These are phyloP conservation scores for Chionographis japonica DNA, from an alignment of 106 monocot species.

Conservation along the genomic window DNA sequence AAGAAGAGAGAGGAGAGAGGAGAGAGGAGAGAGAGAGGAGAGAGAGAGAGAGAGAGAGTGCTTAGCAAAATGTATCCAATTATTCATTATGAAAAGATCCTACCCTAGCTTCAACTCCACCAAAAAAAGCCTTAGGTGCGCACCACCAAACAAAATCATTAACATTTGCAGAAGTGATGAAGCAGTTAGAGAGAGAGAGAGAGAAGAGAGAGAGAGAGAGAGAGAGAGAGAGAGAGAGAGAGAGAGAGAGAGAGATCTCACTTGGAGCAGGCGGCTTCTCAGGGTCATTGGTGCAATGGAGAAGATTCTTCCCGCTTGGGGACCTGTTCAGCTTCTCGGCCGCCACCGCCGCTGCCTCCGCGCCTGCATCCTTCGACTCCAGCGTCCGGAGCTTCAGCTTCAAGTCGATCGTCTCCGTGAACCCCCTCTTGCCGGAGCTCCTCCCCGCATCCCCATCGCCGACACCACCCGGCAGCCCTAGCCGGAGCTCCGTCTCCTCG, in stretches of 20 bases:
- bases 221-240: neutral
- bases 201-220: neutral
- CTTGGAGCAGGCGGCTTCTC: constrained; percentile 58
- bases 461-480: constrained; percentile 45
- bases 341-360: neutral
- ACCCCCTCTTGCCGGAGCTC: constrained; percentile 48
- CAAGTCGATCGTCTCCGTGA: constrained; percentile 47
- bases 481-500: constrained; percentile 69
- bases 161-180: too few relatives aligned
- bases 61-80: too few relatives aligned
- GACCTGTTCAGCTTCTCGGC: constrained; percentile 21
- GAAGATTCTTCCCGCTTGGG: constrained; percentile 20
- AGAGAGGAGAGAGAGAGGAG: too few relatives aligned
- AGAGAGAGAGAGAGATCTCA: constrained; percentile 8
- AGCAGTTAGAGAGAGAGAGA: too few relatives aligned
- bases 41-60: too few relatives aligned
- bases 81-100: too few relatives aligned
- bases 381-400: constrained; percentile 50
- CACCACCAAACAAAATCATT: too few relatives aligned
- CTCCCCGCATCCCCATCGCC: constrained; percentile 11
- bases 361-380: constrained; percentile 1
- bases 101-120: too few relatives aligned
- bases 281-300: constrained; percentile 11
- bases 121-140: too few relatives aligned
- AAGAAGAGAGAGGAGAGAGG: too few relatives aligned